Conservation (phyloP, 2,329 filamentous ascomycete genomes). For the Pseudophaeomoniella oleicola region DNA sequence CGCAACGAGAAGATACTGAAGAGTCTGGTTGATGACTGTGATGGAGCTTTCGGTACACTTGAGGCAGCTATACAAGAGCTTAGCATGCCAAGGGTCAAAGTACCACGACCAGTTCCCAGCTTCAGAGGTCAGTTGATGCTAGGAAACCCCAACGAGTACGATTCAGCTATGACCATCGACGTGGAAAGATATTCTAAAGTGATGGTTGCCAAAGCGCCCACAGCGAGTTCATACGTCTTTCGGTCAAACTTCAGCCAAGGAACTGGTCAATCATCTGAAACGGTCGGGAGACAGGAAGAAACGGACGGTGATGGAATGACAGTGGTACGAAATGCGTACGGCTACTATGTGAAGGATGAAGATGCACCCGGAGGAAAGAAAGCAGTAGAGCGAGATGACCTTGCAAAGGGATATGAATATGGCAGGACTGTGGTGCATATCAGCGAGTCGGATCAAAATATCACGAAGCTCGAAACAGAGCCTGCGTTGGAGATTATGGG, state of each 20-base stretch:
- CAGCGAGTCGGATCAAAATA: conserved; percentile 67
- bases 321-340: conserved; percentile 59
- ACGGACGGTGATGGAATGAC: conserved; percentile 37
- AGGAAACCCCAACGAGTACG: conserved; percentile 59
- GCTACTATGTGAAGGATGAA: conserved; percentile 68
- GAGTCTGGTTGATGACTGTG: conserved; percentile 50
- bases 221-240: conserved; percentile 63
- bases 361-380: conserved; percentile 61
- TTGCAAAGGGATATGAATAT: conserved; percentile 91
- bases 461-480: conserved; percentile 71
- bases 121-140: conserved; percentile 71
- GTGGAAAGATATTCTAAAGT: conserved; percentile 86
- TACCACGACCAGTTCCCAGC: conserved; percentile 57
- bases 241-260: conserved; percentile 27
- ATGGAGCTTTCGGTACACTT: conserved; percentile 68
- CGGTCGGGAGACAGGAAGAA: conserved; percentile 23
- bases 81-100: conserved; percentile 61
- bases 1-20: conserved; percentile 59
- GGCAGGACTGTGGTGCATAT: conserved; percentile 86
- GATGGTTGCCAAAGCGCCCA: conserved; percentile 57
- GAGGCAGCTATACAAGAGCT: conserved; percentile 73
- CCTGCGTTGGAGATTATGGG: conserved; percentile 71
- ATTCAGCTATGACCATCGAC: conserved; percentile 63
- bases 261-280: conserved; percentile 38
- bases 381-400: conserved; percentile 65